These are phyloP conservation scores for Cicer pinnatifidum DNA, from an alignment of 306 rosid species.

Conservation along the genomic window DNA sequence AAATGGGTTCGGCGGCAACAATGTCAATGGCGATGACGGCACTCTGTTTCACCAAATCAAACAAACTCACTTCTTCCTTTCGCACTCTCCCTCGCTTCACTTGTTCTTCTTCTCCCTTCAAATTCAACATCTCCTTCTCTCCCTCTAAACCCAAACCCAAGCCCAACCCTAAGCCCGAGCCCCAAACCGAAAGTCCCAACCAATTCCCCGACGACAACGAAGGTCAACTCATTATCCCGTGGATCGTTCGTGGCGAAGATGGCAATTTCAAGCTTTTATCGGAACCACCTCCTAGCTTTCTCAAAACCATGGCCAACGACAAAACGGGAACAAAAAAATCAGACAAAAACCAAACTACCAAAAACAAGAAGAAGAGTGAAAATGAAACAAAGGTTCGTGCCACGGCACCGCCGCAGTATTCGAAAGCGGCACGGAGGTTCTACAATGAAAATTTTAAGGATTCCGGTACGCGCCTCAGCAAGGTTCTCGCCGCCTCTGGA, in stretches of 20 bases:
- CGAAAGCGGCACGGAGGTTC: slow-evolving; percentile 88
- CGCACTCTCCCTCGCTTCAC: slow-evolving; percentile 64
- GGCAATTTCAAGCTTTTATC: slow-evolving; percentile 71
- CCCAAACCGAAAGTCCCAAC: slow-evolving; percentile 17
- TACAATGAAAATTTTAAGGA: slow-evolving; percentile 74
- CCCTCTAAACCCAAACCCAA: slow-evolving; percentile 52
- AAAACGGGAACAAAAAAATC: slow-evolving; percentile 53
- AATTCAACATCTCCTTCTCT: slow-evolving; percentile 86
- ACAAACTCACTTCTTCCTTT: slow-evolving; percentile 46
- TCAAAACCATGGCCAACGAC: slow-evolving; percentile 57
- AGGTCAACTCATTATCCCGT: slow-evolving; percentile 70
- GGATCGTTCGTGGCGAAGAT: slow-evolving; percentile 90
- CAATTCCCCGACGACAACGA: slow-evolving; percentile 22
- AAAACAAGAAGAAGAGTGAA: slow-evolving; percentile 38
- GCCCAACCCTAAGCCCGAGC: not conserved
- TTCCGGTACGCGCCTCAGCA: slow-evolving; percentile 72
- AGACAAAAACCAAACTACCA: slow-evolving; percentile 38
- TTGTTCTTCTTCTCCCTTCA: slow-evolving; percentile 54
- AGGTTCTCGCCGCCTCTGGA: slow-evolving; percentile 96
- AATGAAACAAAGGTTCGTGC: slow-evolving; percentile 34
- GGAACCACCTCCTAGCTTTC: slow-evolving; percentile 64
- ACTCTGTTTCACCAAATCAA: slow-evolving; percentile 52
- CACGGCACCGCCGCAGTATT: slow-evolving; percentile 56
- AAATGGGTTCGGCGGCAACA: slow-evolving; percentile 38
- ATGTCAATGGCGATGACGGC: slow-evolving; percentile 46